Conservation (phyloP, 768 basidiomycete genomes). For the Hericium alpestre region DNA sequence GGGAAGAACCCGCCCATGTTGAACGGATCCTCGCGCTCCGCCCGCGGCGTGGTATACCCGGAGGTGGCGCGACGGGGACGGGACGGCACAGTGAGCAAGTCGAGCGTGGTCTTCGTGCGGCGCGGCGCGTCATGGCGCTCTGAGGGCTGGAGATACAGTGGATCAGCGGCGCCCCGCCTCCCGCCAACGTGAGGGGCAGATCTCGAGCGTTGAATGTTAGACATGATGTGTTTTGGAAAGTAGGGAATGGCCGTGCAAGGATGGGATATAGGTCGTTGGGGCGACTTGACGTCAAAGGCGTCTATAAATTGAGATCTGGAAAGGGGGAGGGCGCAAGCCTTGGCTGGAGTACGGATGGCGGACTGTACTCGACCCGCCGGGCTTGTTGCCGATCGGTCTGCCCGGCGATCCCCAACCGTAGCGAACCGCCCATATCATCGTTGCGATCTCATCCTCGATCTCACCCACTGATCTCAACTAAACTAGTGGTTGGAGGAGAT, state of each 20-base stretch:
- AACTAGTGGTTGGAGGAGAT: too few relatives aligned
- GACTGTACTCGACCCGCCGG: too few relatives aligned
- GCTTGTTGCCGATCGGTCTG: too few relatives aligned
- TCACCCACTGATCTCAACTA: too few relatives aligned
- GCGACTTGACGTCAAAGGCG: neutral
- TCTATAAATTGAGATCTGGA: neutral
- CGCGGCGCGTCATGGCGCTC: constrained; percentile 1
- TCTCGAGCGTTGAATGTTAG: constrained; percentile 16
- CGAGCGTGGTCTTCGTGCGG: constrained; percentile 12
- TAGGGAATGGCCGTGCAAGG: constrained; percentile 2
- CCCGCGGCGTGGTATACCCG: constrained; percentile 10
- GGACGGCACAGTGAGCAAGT: constrained; percentile 7
- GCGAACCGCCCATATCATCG: too few relatives aligned
- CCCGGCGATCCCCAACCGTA: too few relatives aligned
- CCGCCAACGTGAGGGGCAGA: constrained; percentile 19
- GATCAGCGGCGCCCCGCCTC: neutral
- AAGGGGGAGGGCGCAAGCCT: neutral
- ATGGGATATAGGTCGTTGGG: neutral
- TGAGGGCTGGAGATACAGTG: neutral
- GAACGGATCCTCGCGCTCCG: constrained; percentile 35
- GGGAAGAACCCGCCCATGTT: constrained; percentile 41
- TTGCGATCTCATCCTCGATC: too few relatives aligned
- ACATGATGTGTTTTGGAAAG: constrained; percentile 7
- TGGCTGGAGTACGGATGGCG: neutral
- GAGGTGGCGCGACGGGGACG: constrained; percentile 4